Evolutionary conservation across 2,329 filamentous ascomycete genomes (phyloP), one percentile per base, ranked within the genome.

Genomic region (Microsporum ferrugineum): DNA sequence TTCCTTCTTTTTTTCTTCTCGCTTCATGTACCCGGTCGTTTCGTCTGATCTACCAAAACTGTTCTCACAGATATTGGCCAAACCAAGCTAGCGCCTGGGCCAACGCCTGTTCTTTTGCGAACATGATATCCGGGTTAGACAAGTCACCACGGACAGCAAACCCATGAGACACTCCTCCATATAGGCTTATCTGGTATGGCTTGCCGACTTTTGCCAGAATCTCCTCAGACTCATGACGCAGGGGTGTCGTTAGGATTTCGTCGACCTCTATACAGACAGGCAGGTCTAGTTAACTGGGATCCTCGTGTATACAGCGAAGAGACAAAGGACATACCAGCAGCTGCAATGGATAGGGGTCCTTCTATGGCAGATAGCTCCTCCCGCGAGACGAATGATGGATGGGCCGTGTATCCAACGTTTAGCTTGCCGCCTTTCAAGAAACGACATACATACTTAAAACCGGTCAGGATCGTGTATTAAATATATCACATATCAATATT

Each of bases 21-120:
- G 6, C 23, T n/a, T 29, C 17, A 29, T 29, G 43, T 27, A 5
- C 43, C 1, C 0, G 17, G n/a, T 10, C 23, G 17, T 23, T 47
- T 36, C 5, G 34, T 36, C 34, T 36, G 34, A 10, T 23, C 17
- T 23, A 23, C 17, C 17, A 23, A n/a, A n/a, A 14, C 39, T n/a
- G 14, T 5, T 3, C 43, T 55, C 33, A 55, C 14, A 66, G 51
- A 61, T 65, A 59, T 41, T 59, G 61, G 10, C 59, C 43, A 53
- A 72, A 89, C 88, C 88, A 92, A 55, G 78, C 71, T 53, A 89
- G 79, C 27, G 88, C 88, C 77, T 92, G 88, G 59, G 79, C 67
- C 70, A 91, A 91, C 1, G 89, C 88, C 71, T 85, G 81, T 74
- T 92, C 87, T 78, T 88, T 90, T 14, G 87, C 86, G 67, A 81